Conservation (phyloP, 1,284 basidiomycete genomes). For the Schizophyllum commune region DNA sequence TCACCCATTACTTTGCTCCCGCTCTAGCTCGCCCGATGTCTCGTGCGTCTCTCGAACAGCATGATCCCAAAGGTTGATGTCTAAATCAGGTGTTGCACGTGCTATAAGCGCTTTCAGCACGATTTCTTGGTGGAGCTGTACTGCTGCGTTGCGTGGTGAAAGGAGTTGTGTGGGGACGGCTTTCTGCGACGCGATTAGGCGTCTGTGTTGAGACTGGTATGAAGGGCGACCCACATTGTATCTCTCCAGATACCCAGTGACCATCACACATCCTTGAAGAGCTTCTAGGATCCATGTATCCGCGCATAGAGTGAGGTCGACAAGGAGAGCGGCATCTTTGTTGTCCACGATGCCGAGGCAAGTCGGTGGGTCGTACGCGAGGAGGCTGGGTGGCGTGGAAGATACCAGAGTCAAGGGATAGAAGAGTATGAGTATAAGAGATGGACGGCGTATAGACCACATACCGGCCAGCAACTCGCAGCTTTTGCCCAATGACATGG, state of each 20-base stretch:
- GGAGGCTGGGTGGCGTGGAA: neutral
- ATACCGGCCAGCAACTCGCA: neutral
- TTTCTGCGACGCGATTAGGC: neutral
- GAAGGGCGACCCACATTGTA: neutral
- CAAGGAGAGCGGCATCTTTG: neutral
- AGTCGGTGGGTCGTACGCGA: neutral
- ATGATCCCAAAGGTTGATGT: conserved; percentile 1
- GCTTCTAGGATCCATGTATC: neutral
- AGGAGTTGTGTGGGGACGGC: neutral
- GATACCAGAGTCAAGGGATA: too few species aligned
- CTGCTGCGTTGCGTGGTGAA: neutral
- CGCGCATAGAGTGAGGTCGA: neutral
- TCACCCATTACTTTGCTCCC: too few species aligned
- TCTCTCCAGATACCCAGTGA: neutral
- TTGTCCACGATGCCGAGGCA: neutral
- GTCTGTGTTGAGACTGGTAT: neutral
- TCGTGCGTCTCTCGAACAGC: conserved; percentile 20
- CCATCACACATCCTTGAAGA: neutral
- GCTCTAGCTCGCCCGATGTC: neutral
- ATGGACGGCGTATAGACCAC: too few species aligned
- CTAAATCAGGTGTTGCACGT: neutral
- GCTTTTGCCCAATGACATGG: neutral
- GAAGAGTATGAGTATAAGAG: too few species aligned
- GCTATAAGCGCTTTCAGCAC: neutral
- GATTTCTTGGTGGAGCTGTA: neutral